Evolutionary conservation across 2,329 filamentous ascomycete genomes (phyloP), one percentile per base, ranked within the genome.

Genomic region (Alternaria conjuncta): DNA sequence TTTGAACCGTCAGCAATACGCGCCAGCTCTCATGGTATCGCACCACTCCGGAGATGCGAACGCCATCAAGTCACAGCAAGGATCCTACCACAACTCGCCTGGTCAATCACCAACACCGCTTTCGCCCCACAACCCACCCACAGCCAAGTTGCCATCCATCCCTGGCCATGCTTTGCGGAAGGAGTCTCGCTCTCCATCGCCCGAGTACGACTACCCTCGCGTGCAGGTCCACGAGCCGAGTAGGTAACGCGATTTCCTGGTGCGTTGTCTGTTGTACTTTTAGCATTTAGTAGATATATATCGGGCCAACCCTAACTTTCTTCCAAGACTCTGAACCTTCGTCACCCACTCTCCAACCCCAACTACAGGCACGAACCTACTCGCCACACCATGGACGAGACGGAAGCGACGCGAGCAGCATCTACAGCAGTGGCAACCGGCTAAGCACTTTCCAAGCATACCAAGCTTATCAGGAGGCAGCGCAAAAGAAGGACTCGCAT

Each of bases 401-500:
- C 44, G 64, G 49, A 51, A 79, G 77, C 69, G 67, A 72, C 46
- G 73, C 74, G 23, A 79, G 75, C 67, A 79, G 76, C 67, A 61
- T 73, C 32, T 79, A 78, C 63, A 79, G 75, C 69, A 65, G 74
- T 23, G 45, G 59, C 25, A 72, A 70, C 28, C 64, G 74, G 56
- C 61, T 65, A 30, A 74, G 72, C 65, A 67, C 63, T n/a, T 62
- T 64, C 46, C 57, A 64, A 53, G 54, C 57, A 36, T 67, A 70
- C 58, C 69, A 72, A 56, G 57, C 65, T 12, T 68, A 66, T 45
- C 62, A 69, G 60, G 61, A 65, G 36, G 43, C 58, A 25, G 25
- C 44, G n/a, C 43, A 60, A 20, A 44, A 49, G n/a, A 23, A 55
- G 44, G 60, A 50, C 12, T 15, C 23, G 21, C 32, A 23, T 25